A percentile compares a stretch with the other conserved stretches of the same genome.
Conservation (phyloP, 768 basidiomycete species). For the Amanita muscaria region DNA sequence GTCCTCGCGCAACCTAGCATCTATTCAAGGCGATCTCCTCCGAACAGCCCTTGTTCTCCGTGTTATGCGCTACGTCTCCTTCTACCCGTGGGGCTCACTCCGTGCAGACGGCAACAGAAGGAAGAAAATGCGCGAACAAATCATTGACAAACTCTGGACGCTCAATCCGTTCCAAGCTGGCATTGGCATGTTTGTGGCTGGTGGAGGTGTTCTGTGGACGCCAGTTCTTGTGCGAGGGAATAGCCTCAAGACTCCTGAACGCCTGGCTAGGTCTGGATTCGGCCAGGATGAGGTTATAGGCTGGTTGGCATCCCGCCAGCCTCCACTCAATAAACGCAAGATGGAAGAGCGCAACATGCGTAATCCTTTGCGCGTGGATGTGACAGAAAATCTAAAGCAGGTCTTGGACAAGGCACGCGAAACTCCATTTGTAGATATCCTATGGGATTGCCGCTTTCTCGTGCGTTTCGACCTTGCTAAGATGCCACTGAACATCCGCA, state of each 20-base stretch:
- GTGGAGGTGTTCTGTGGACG: slow-evolving; percentile 56
- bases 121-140: slow-evolving; percentile 32
- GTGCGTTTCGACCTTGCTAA: slow-evolving; percentile 35
- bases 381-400: slow-evolving; percentile 25
- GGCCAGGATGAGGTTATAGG: slow-evolving; percentile 22
- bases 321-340: slow-evolving; percentile 31
- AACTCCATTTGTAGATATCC: slow-evolving; percentile 24
- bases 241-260: slow-evolving; percentile 15
- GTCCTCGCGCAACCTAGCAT: slow-evolving; percentile 24
- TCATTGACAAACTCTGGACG: slow-evolving; percentile 42
- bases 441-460: slow-evolving; percentile 64
- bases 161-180: slow-evolving; percentile 18
- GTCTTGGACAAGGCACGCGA: slow-evolving; percentile 11
- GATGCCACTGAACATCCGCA: slow-evolving; percentile 32
- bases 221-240: slow-evolving; percentile 34
- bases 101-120: slow-evolving; percentile 54
- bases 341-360: slow-evolving; percentile 16
- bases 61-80: slow-evolving; percentile 63
- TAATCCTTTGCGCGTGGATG: slow-evolving; percentile 29
- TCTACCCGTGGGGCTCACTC: slow-evolving; percentile 66
- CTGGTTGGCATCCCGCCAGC: slow-evolving; percentile 60
- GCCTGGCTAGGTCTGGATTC: slow-evolving; percentile 6
- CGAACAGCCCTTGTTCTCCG: slow-evolving; percentile 39
- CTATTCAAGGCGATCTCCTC: slow-evolving; percentile 27
- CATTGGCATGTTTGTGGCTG: slow-evolving; percentile 37